Evolutionary conservation across 305 asterid species (phyloP), one percentile per base, ranked within the genome.

Genomic region (Lippia alba): DNA sequence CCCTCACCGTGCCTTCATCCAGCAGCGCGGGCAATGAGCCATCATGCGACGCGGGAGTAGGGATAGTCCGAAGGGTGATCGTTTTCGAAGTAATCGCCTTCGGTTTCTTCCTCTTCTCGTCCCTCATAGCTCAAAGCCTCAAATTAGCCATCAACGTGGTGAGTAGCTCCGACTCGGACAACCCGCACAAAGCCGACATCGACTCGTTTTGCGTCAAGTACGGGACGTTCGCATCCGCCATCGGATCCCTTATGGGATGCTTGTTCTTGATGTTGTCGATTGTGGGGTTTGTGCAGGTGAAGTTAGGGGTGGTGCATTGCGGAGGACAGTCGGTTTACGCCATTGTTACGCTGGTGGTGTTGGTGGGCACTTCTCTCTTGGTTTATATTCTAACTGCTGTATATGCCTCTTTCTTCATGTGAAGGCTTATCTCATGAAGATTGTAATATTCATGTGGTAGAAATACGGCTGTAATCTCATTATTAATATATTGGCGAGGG

Each of bases 51-150:
- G 79, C 82, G 2, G 60, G 77, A 50, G 4, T 58, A 15, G 75
- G 53, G 12, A 61, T 71, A 14, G 79, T 71, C 8, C 69, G 78
- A 55, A 64, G 73, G 14, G 64, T 85, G 9, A 80, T 85, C 24
- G 80, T 80, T 50, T 83, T 66, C 56, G 87, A 85, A n/a, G 89
- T 87, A 0, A 56, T 74, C 14, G 81, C 89, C 24, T 87, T 83
- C 79, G 67, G 82, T 61, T 85, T 78, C 78, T 83, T 80, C 82
- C 82, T 85, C 5, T 85, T 87, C 67, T 87, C 91, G 0, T 85
- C 89, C 50, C 83, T 83, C 5, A 64, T 83, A 12, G 87, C 91
- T 0, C 87, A 82, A 50, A 83, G 90, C 44, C 78, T 86, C 45
- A 88, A 88, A 67, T 78, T 84, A 54, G 84, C 82, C 24, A 84